Conservation (phyloP, 176 grass and related monocot genomes). For the Pontederia paniculata region DNA sequence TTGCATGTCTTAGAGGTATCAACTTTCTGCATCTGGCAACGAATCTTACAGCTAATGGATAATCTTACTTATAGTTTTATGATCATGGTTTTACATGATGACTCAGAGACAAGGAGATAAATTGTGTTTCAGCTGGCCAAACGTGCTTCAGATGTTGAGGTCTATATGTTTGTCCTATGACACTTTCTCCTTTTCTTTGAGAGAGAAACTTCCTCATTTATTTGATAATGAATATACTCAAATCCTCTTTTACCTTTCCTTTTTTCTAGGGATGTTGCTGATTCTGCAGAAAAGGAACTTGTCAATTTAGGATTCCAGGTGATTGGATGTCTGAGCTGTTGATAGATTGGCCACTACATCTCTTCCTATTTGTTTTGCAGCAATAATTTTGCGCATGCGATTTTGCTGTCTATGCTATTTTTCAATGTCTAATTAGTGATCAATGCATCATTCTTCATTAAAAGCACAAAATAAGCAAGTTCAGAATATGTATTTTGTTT, state of each 20-base stretch:
- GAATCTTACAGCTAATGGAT: not conserved
- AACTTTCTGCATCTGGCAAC: constrained; percentile 9
- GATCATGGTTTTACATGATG: not conserved
- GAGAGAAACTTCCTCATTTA: constrained; percentile 10
- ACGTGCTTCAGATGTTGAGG: constrained; percentile 91
- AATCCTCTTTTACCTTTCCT: no score
- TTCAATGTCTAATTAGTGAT: no score
- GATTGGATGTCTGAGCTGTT: constrained; percentile 5
- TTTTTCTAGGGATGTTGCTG: constrained; percentile 63
- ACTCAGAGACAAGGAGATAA: constrained; percentile 96
- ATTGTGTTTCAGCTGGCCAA: constrained; percentile 74
- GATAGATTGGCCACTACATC: not conserved
- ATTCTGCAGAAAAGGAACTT: constrained; percentile 75
- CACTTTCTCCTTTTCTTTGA: constrained; percentile 21
- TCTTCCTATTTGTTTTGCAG: no score
- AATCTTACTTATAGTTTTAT: not conserved
- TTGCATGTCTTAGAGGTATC: constrained; percentile 97
- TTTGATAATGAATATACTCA: constrained; percentile 20
- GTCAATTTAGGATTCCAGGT: constrained; percentile 98
- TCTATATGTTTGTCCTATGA: constrained; percentile 29
- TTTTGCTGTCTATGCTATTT: no score
- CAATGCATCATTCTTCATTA: no score
- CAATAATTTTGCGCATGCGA: no score
- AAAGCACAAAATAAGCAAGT: no score
- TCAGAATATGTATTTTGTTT: no score